These are phyloP conservation scores for Hericium erinaceus DNA, from an alignment of 768 basidiomycete species.

Conservation along the genomic window DNA sequence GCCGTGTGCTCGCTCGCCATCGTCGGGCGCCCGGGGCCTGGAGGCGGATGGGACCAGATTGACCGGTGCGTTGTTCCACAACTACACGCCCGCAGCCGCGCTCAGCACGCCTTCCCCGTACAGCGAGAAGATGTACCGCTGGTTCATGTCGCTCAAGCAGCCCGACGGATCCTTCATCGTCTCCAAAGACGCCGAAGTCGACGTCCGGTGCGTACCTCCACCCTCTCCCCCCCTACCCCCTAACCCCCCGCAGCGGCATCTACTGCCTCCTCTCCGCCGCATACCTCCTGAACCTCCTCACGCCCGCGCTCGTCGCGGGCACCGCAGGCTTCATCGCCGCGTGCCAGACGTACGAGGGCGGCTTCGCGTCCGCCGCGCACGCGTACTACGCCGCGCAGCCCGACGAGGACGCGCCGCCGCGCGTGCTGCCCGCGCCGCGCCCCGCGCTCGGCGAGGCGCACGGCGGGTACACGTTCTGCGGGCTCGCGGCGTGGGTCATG, in stretches of 20 bases:
- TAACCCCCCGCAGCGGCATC: constrained; percentile 51
- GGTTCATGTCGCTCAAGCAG: constrained; percentile 89
- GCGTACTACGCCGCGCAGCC: constrained; percentile 38
- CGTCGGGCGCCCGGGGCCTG: constrained; percentile 60
- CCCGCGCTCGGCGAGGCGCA: constrained; percentile 92
- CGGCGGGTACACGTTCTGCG: constrained; percentile 95
- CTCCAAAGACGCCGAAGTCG: constrained; percentile 80
- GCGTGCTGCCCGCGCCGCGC: constrained; percentile 33
- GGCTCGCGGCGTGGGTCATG: constrained; percentile 76
- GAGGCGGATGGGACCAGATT: constrained; percentile 82
- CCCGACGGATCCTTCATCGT: constrained; percentile 92
- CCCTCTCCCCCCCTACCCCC: neutral
- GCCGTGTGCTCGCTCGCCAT: constrained; percentile 78
- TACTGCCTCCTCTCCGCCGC: constrained; percentile 88
- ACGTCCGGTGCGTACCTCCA: constrained; percentile 61
- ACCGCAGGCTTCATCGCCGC: constrained; percentile 75
- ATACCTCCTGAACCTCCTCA: constrained; percentile 75
- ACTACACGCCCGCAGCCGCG: neutral
- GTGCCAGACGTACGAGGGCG: constrained; percentile 97
- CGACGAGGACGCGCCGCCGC: neutral
- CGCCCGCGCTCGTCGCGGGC: constrained; percentile 74
- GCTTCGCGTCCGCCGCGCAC: constrained; percentile 75
- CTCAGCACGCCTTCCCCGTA: neutral
- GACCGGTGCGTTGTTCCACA: constrained; percentile 44
- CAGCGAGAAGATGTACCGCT: constrained; percentile 72